Percentiles rank a stretch among this genome's conserved stretches.
Conservation (phyloP, 192 early-diverging fungal species). For the Coemansia sp. region DNA sequence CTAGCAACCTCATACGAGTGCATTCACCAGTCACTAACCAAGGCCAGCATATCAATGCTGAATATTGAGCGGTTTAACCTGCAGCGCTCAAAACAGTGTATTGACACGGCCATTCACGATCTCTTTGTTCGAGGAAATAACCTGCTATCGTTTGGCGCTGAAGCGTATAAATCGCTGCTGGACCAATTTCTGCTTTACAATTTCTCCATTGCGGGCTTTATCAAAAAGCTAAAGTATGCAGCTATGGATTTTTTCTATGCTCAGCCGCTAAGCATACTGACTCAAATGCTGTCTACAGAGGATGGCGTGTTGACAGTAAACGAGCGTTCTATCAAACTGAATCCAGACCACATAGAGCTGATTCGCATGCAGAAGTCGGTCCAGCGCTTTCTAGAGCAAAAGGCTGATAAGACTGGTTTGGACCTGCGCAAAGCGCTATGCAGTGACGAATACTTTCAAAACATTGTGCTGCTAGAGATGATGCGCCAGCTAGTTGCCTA, state of each 20-base stretch:
- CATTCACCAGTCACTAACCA: constrained; percentile 76
- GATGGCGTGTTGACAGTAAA: constrained; percentile 1
- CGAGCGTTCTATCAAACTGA: constrained; percentile 37
- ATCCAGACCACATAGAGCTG: constrained; percentile 59
- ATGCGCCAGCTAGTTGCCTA: constrained; percentile 54
- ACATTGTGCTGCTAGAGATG: constrained; percentile 52
- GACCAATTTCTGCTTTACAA: constrained; percentile 78
- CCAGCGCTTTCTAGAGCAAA: constrained; percentile 54
- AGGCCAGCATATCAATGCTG: constrained; percentile 66
- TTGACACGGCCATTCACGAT: constrained; percentile 63
- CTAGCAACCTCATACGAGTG: constrained; percentile 84
- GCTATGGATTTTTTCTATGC: constrained; percentile 84
- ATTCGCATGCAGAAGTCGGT: constrained; percentile 73
- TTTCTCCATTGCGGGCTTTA: constrained; percentile 75
- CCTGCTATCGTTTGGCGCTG: constrained; percentile 63
- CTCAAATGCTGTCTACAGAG: constrained; percentile 26
- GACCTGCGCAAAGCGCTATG: constrained; percentile 44
- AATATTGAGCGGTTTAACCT: constrained; percentile 78
- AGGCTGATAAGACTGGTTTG: constrained; percentile 6
- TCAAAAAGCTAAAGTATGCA: constrained; percentile 75
- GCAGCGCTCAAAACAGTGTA: constrained; percentile 68
- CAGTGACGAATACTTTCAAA: constrained; percentile 61
- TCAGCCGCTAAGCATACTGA: constrained; percentile 76
- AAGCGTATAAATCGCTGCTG: constrained; percentile 71
- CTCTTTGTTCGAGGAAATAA: constrained; percentile 56